Base-by-base conservation (phyloP, 2,329 filamentous ascomycete species). In the Apiospora saccharicola region DNA sequence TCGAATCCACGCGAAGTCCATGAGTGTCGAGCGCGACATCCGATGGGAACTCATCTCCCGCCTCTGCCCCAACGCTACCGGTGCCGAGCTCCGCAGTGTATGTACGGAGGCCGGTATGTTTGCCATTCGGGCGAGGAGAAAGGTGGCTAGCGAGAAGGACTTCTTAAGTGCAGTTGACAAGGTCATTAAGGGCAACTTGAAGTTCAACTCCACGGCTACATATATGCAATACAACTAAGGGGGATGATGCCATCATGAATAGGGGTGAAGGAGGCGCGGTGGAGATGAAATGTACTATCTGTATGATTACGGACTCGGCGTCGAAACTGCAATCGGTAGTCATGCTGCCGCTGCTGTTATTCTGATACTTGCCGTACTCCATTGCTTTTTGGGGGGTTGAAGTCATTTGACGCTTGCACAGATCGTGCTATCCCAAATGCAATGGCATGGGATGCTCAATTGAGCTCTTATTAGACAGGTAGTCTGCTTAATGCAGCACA, bases 21-120 rank as follows among this genome's bases (percentile, higher is more conserved):
- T 99, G 96, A 98, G 95, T 24, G 96, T 99, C 49, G 96, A 99
- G 89, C 91, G 96, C 70, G 96, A 99, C 81, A 99, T 99, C 80
- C 91, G 96, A 85, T 99, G 96, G 96, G 96, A 99, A 86, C 90
- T 99, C 76, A 98, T 99, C 81, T 98, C 95, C 26, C 92, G 96
- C 78, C 89, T 99, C 75, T 99, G 96, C 86, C 96, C 96, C 76
- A 99, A 99, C 85, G 93, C 95, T 70, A 99, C 96, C 0, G 96
- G 96, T 86, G 96, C 96, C 69, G 96, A 99, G 85, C 85, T 99
- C 82, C 91, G 96, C 80, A 97, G 94, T 86, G 96, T 99, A 74
- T 98, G 96, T 77, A 99, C 96, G 12, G 96, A 99, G 85, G 96
- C 96, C 1, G 96, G 96, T 77, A 98, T 99, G 96, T 99, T 97